These are phyloP conservation scores for Mucor irregularis DNA, from an alignment of 371 early-diverging fungal genomes.

Conservation along the genomic window DNA sequence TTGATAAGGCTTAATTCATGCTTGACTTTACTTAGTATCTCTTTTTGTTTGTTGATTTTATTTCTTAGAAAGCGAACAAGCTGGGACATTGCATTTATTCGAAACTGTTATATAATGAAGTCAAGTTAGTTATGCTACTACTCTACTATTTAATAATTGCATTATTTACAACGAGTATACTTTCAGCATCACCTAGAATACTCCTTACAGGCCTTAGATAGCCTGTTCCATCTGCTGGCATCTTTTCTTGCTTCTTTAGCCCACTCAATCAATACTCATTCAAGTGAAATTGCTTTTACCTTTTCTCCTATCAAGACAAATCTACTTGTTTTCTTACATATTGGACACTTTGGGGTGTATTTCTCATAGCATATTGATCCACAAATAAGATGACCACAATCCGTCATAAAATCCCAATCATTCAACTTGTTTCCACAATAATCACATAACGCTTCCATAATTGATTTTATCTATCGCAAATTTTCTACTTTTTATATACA, in stretches of 20 bases:
- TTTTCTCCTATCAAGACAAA: slow-evolving; percentile 14
- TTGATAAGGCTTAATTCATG: slow-evolving; percentile 4
- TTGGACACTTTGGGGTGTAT: slow-evolving; percentile 4
- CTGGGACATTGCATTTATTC: not conserved
- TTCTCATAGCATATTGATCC: slow-evolving; percentile 3
- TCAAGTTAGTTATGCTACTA: not conserved
- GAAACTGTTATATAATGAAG: slow-evolving; percentile 7
- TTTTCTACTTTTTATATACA: not conserved
- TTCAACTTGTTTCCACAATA: slow-evolving; percentile 10
- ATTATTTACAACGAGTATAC: slow-evolving; percentile 13
- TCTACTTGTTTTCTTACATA: slow-evolving; percentile 18
- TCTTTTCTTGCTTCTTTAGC: not conserved
- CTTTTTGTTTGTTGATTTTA: slow-evolving; percentile 11
- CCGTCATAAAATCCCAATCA: slow-evolving; percentile 23
- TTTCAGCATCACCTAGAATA: slow-evolving; percentile 15
- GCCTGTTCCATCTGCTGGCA: slow-evolving; percentile 7
- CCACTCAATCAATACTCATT: not conserved
- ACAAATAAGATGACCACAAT: slow-evolving; percentile 28
- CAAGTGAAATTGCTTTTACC: not conserved
- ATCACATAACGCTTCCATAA: slow-evolving; percentile 10
- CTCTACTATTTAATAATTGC: not conserved
- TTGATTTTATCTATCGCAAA: too few species aligned
- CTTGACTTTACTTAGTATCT: slow-evolving; percentile 13
- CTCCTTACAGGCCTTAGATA: slow-evolving; percentile 14
- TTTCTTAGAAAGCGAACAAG: slow-evolving; percentile 4